Conservation (phyloP, 192 early-diverging fungal species). For the Backusella liffmaniae region DNA sequence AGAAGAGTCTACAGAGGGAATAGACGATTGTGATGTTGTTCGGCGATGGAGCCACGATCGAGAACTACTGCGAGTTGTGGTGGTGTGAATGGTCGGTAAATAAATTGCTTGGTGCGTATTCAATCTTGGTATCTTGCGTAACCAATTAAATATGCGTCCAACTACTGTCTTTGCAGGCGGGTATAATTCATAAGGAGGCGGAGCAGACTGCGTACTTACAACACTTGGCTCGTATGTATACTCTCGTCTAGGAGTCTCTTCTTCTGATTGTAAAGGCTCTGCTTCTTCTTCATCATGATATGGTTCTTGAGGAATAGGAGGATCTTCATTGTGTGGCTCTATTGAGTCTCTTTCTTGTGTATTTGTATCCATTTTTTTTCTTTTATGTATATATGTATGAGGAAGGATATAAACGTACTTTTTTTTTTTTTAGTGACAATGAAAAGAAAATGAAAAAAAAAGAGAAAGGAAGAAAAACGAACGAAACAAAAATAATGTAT, state of each 20-base stretch:
- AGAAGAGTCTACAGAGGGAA: slow-evolving; percentile 13
- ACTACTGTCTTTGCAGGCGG: slow-evolving; percentile 25
- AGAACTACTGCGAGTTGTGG: neutral
- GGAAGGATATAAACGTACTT: neutral
- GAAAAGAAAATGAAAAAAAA: neutral
- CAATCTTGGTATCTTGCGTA: slow-evolving; percentile 31
- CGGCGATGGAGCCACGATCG: slow-evolving; percentile 9
- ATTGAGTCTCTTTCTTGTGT: neutral
- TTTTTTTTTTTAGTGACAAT: neutral
- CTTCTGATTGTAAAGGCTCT: slow-evolving; percentile 9
- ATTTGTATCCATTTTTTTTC: neutral
- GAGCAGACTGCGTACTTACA: slow-evolving; percentile 34
- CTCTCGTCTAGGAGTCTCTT: neutral
- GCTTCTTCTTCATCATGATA: slow-evolving; percentile 15
- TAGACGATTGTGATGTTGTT: neutral
- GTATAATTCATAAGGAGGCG: slow-evolving; percentile 38
- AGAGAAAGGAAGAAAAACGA: neutral
- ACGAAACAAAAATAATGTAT: neutral
- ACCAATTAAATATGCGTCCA: slow-evolving; percentile 34
- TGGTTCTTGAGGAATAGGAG: slow-evolving; percentile 4
- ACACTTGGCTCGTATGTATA: slow-evolving; percentile 25
- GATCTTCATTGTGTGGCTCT: neutral
- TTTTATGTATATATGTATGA: neutral
- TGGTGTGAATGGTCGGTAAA: slow-evolving; percentile 21
- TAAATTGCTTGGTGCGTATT: slow-evolving; percentile 33